phyloP scores from a whole-genome alignment of 345 rosid species.

The Rhodomyrtus tomentosa region DNA sequence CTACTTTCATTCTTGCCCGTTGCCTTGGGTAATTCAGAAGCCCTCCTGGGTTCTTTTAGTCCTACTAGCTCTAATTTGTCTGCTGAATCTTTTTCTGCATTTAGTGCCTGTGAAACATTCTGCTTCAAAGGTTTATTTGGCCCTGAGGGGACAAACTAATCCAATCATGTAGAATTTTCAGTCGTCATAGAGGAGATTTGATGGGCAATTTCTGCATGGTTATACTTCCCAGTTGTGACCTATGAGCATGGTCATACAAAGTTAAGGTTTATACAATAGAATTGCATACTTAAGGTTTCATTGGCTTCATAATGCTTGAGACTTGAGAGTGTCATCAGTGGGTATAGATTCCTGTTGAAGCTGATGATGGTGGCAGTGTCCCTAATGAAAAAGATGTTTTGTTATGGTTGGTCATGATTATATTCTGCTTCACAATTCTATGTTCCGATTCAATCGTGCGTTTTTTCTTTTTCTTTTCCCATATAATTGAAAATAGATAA shows the following conservation, averaged over 20 bases:
- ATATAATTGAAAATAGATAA: neutral
- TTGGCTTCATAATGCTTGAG: neutral
- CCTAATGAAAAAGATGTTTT: neutral
- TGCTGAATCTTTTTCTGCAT: neutral
- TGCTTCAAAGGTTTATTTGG: neutral
- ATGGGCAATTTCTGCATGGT: neutral
- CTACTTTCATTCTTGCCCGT: conserved; percentile 21
- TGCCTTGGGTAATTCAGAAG: conserved; percentile 36
- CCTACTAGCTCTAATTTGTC: neutral
- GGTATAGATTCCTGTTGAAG: neutral
- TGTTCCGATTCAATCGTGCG: neutral
- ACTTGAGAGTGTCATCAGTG: neutral
- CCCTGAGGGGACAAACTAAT: neutral
- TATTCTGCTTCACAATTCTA: neutral
- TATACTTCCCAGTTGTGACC: neutral
- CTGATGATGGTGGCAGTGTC: neutral
- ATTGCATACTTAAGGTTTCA: neutral
- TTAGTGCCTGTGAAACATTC: neutral
- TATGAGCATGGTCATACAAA: neutral
- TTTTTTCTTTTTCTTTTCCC: neutral
- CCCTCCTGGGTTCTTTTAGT: neutral
- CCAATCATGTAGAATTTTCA: neutral
- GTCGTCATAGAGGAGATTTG: neutral
- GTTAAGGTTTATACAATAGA: neutral
- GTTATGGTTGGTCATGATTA: neutral